Conservation (phyloP, 228 moss, liverwort and hornwort genomes). For the Sphagnum magellanicum region DNA sequence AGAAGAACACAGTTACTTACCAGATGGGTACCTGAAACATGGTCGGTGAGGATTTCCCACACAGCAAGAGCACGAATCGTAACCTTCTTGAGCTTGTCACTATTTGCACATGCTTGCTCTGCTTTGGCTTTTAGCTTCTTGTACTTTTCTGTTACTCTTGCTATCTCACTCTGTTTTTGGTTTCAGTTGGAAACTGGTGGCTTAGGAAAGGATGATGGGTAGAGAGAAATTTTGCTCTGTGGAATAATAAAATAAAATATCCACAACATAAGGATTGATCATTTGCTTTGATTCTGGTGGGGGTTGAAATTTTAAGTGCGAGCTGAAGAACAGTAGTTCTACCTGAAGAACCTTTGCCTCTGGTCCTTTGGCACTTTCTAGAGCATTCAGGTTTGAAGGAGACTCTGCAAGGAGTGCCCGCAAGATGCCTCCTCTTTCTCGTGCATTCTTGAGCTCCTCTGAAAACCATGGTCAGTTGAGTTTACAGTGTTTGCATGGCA, state of each 20-base stretch:
- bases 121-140: conserved; percentile 19
- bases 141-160: conserved; percentile 11
- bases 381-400: conserved; percentile 11
- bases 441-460: conserved; percentile 30
- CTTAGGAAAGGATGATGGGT: no score
- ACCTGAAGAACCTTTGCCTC: conserved; percentile 30
- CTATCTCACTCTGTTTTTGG: conserved; percentile 18
- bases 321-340: not conserved
- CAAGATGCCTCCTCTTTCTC: conserved; percentile 16
- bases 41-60: conserved; percentile 29
- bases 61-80: conserved; percentile 15
- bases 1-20: no score
- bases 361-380: conserved; percentile 22
- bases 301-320: no score
- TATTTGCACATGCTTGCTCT: conserved; percentile 7
- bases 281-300: no score
- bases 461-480: conserved; percentile 15
- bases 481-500: not conserved
- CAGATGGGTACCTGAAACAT: conserved; percentile 12
- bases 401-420: conserved; percentile 16
- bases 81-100: conserved; percentile 15
- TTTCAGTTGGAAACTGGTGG: no score
- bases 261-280: no score
- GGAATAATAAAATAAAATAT: no score
- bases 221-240: no score